Base-by-base conservation (phyloP, 768 basidiomycete species). In the Termitomyces sp. region DNA sequence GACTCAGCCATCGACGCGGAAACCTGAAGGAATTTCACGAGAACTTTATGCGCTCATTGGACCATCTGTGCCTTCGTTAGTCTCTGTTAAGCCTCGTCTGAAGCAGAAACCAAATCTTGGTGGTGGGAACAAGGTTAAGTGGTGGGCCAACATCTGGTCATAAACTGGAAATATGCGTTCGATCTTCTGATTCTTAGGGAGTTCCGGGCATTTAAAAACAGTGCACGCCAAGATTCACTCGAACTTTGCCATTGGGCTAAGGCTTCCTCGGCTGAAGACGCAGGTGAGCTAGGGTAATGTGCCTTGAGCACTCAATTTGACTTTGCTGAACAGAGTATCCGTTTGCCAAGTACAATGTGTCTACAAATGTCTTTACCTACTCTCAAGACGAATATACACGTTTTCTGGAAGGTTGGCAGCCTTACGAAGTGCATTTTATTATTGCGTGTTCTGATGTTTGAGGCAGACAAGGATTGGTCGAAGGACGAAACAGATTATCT, bases 21-120 rank as follows among this genome's bases (percentile, higher is more conserved):
- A 90, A 71, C 91, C 91, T 4, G 92, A 94, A 19, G 95, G 96
- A 19, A 95, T 98, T 59, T 89, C 94, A 0, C 80, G 95, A 63
- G 95, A 98, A 71, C 80, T 99, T 2, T 98, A 90, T 73, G 87
- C 90, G 1, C 84, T 99, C 58, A 98, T 99, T 62, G 96, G 96
- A n/a, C 86, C 92, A 58, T 90, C 92, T 47, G 89, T 90, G 11
- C 95, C 96, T 0, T 86, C 89, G 2, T 80, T 98, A 48, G 88
- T 86, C 0, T 82, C 90, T 34, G 80, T 87, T 57, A 90, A 92
- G 68, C 90, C 92, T 35, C 84, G 86, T 54, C 81, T 95, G 56
- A 95, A 95, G 68, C 89, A 93, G 71, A 89, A 92, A 61, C 92
- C 92, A 3, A 89, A 85, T 60, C 75, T 90, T 23, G 85, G 85